A percentile compares a stretch with the other conserved stretches of the same genome.
Evolutionary conservation across 805 yeast genomes (phyloP).

Genomic region (Cyberlindnera mrakii): DNA sequence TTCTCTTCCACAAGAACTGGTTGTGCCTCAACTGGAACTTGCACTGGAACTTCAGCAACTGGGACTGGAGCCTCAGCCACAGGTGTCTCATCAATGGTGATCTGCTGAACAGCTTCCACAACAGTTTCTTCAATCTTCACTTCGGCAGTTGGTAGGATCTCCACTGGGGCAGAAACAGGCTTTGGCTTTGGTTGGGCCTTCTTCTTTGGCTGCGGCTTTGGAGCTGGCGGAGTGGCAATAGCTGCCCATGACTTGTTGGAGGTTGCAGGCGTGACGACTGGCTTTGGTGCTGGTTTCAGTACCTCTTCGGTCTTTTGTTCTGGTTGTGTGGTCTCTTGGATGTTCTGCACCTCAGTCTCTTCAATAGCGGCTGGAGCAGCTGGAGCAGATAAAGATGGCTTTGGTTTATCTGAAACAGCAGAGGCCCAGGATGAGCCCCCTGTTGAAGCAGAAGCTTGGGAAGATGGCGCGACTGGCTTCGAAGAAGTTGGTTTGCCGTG

Average conservation of each 20-base stretch:
- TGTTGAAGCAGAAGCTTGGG: conserved; percentile 14
- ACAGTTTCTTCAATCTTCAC: conserved; percentile 25
- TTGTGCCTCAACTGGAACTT: conserved; percentile 9
- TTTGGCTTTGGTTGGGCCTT: conserved; percentile 18
- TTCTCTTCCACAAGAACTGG: conserved; percentile 20
- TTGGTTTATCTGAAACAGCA: conserved; percentile 22
- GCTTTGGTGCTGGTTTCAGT: conserved; percentile 14
- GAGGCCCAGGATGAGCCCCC: conserved; percentile 26
- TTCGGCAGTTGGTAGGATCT: conserved; percentile 5
- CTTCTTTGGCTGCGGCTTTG: conserved; percentile 20
- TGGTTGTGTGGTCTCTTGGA: not conserved
- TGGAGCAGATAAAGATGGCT: conserved; percentile 12
- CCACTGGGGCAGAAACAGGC: conserved; percentile 10
- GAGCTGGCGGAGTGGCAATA: conserved; percentile 47
- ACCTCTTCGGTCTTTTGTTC: conserved; percentile 6
- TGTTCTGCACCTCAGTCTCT: not conserved
- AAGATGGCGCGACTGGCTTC: conserved; percentile 8
- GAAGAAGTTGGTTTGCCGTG: conserved; percentile 3
- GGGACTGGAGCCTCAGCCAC: conserved; percentile 6
- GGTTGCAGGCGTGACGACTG: conserved; percentile 21
- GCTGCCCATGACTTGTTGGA: conserved; percentile 59
- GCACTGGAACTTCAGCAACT: conserved; percentile 10
- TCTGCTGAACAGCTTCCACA: conserved; percentile 13
- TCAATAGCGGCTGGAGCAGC: conserved; percentile 9
- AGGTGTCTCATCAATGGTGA: conserved; percentile 10